These are phyloP conservation scores for Rhizopogon sp. DNA, from an alignment of 768 basidiomycete genomes.

Conservation along the genomic window DNA sequence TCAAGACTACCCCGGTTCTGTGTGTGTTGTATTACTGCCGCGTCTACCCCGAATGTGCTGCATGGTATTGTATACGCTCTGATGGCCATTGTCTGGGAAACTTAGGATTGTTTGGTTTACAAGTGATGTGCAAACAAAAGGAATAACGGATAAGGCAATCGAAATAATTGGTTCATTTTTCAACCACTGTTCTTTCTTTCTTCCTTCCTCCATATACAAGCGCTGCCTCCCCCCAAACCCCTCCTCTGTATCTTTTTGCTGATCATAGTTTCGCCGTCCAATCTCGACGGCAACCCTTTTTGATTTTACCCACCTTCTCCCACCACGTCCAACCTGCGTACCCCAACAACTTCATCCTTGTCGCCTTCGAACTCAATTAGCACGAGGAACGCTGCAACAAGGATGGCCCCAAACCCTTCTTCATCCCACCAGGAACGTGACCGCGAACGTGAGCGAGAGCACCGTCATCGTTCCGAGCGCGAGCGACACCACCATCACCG, in stretches of 20 bases:
- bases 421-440: constrained; percentile 72
- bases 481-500: constrained; percentile 74
- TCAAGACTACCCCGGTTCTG: too few relatives aligned
- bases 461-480: constrained; percentile 54
- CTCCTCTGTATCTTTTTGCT: constrained; percentile 9
- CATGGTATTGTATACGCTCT: not conserved
- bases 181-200: constrained; percentile 11
- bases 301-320: constrained; percentile 24
- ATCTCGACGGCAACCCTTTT: not conserved
- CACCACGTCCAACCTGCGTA: constrained; percentile 65
- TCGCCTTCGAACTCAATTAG: constrained; percentile 62
- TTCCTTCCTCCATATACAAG: constrained; percentile 1
- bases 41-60: too few relatives aligned
- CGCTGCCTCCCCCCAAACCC: constrained; percentile 11
- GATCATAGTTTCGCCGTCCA: not conserved
- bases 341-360: constrained; percentile 61
- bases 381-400: constrained; percentile 41
- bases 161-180: constrained; percentile 26
- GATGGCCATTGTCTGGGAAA: not conserved
- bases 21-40: too few relatives aligned
- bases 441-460: constrained; percentile 47
- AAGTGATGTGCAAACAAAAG: constrained; percentile 18
- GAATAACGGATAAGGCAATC: constrained; percentile 17
- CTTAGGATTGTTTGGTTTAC: constrained; percentile 23
- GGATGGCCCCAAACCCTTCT: constrained; percentile 79